Conservation (phyloP, 495 filamentous ascomycete species). For the Podospora australis region DNA sequence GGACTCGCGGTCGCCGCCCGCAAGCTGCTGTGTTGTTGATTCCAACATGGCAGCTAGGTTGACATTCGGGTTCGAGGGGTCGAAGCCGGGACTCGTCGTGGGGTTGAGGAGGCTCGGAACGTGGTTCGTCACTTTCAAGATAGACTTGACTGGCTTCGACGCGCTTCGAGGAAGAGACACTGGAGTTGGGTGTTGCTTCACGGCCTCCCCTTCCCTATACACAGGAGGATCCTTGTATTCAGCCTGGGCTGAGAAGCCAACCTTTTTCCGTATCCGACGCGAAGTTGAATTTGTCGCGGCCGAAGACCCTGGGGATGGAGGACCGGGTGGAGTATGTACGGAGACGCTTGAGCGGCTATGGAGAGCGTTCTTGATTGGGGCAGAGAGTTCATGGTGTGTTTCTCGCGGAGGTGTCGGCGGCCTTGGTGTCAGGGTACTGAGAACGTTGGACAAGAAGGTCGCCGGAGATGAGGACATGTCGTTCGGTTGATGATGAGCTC, state of each 20-base stretch:
- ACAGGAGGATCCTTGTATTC: slow-evolving; percentile 59
- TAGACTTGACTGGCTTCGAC: slow-evolving; percentile 70
- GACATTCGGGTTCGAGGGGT: slow-evolving; percentile 31
- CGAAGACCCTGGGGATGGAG: slow-evolving; percentile 42
- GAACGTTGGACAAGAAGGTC: slow-evolving; percentile 33
- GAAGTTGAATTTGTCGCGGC: slow-evolving; percentile 56
- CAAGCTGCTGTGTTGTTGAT: slow-evolving; percentile 71
- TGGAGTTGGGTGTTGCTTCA: slow-evolving; percentile 33
- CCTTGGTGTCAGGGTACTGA: slow-evolving; percentile 41
- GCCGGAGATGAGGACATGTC: slow-evolving; percentile 40
- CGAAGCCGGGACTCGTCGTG: slow-evolving; percentile 25
- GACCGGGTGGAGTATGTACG: slow-evolving; percentile 43
- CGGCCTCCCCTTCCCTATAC: slow-evolving; percentile 39
- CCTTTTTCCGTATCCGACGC: slow-evolving; percentile 54
- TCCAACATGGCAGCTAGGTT: slow-evolving; percentile 72
- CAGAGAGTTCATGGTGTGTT: slow-evolving; percentile 32
- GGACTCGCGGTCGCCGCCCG: slow-evolving; percentile 57
- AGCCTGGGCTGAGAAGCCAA: slow-evolving; percentile 67
- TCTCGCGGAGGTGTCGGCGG: slow-evolving; percentile 53
- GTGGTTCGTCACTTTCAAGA: slow-evolving; percentile 64
- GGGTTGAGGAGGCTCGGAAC: slow-evolving; percentile 39
- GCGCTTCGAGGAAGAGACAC: slow-evolving; percentile 52
- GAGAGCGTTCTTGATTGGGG: slow-evolving; percentile 13
- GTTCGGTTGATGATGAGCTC: slow-evolving; percentile 10
- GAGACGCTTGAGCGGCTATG: slow-evolving; percentile 25